Evolutionary conservation across 2,329 filamentous ascomycete genomes (phyloP), one percentile per base, ranked within the genome.

Genomic region (Hypoxylon sp.): DNA sequence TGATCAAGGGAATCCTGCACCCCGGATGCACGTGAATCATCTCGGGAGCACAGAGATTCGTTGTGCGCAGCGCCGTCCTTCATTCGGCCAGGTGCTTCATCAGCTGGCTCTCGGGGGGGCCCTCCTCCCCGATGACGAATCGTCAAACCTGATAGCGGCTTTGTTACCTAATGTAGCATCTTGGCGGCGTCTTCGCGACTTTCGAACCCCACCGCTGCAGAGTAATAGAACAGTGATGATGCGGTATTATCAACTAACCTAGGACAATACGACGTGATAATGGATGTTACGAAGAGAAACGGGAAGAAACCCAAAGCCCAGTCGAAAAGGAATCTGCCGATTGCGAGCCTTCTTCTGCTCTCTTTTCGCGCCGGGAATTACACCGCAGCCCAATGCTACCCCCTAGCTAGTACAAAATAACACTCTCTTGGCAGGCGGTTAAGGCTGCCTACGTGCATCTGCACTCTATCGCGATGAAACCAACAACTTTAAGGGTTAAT

Each of bases 381-480:
- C 63, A 65, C 69, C 66, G 67, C 69, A 65, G 66, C 64, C 58
- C 69, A 53, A 67, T 70, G 58, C 37, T 44, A 67, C 60, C 63
- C 57, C 26, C 26, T 56, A 60, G 24, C 29, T 57, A 17, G 37
- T 54, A 51, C 59, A 66, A 66, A 60, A 66, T 65, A 66, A 63
- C 51, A 52, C 57, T 63, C 31, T 61, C 69, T 71, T 71, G 63
- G 63, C 66, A 65, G 42, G 63, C 63, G 66, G 66, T 65, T 69
- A 71, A 69, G 69, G 66, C 67, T 71, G 63, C 63, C 63, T 67
- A 24, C 66, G 29, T 70, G 66, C 69, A 67, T 64, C 60, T 70
- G 68, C 68, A 66, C 56, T 50, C 47, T 63, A 63, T 66, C 65
- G 59, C 63, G 56, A 65, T 67, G 63, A 56, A 63, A 61, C 58